Percentiles rank a stretch among this genome's conserved stretches.
phyloP scores from a whole-genome alignment of 306 rosid species.

The Vicia sativa region DNA sequence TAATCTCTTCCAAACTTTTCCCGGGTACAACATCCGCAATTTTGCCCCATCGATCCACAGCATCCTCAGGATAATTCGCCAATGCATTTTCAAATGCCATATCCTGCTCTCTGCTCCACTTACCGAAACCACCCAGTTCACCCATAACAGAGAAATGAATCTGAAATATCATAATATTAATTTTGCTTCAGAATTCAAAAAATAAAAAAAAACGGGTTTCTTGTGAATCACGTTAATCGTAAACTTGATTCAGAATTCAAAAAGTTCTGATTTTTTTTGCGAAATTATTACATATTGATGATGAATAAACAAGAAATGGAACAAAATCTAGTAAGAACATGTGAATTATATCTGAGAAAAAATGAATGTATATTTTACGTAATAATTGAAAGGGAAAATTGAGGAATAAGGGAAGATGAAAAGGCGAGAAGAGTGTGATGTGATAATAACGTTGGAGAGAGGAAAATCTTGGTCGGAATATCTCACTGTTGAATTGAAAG shows the following conservation, averaged over 20 bases:
- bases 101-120: constrained; percentile 89
- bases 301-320: constrained; percentile 42
- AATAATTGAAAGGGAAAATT: constrained; percentile 61
- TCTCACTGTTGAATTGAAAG: neutral
- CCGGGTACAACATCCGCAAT: constrained; percentile 76
- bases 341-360: constrained; percentile 79
- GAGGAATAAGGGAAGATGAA: constrained; percentile 52
- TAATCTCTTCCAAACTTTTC: constrained; percentile 71
- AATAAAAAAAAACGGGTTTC: neutral
- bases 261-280: constrained; percentile 51
- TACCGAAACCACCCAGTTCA: constrained; percentile 66
- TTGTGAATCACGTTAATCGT: constrained; percentile 47
- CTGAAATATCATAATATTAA: neutral
- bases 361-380: constrained; percentile 52
- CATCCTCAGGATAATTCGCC: constrained; percentile 69
- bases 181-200: neutral
- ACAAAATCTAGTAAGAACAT: constrained; percentile 63
- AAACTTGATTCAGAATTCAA: constrained; percentile 60
- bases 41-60: constrained; percentile 81
- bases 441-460: no score
- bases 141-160: constrained; percentile 42
- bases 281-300: constrained; percentile 62
- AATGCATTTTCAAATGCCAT: constrained; percentile 89
- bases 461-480: no score
- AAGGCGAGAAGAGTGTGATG: constrained; percentile 20